A percentile compares a stretch with the other conserved stretches of the same genome.
Evolutionary conservation across 2,329 filamentous ascomycete genomes (phyloP).

Genomic region (Colletotrichum neosansevieriae): DNA sequence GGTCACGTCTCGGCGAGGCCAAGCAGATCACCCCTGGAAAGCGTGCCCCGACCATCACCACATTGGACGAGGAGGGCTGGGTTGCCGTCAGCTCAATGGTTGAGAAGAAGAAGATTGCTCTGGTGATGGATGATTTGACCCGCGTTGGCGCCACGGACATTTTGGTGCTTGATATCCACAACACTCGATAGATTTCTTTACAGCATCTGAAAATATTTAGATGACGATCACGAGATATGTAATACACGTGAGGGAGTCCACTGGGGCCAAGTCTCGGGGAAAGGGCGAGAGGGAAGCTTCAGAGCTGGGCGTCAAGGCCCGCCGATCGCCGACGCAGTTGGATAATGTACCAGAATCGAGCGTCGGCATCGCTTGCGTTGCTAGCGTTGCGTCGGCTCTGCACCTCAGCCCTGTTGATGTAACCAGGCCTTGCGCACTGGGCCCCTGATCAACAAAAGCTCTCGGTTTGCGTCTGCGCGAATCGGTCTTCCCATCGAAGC

Average conservation of each 20-base stretch:
- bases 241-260: slow-evolving; percentile 14
- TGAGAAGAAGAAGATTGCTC: slow-evolving; percentile 85
- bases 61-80: slow-evolving; percentile 89
- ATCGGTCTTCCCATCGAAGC: slow-evolving; percentile 1
- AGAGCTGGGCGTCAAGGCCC: slow-evolving; percentile 4
- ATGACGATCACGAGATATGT: slow-evolving; percentile 29
- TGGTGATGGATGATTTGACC: slow-evolving; percentile 86
- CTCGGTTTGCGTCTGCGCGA: background rate
- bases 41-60: slow-evolving; percentile 91
- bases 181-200: slow-evolving; percentile 65
- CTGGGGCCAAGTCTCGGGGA: background rate
- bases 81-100: slow-evolving; percentile 97
- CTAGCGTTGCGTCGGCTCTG: slow-evolving; percentile 25
- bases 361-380: slow-evolving; percentile 19
- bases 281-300: background rate
- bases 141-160: slow-evolving; percentile 86
- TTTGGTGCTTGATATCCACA: slow-evolving; percentile 86
- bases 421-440: slow-evolving; percentile 3
- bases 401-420: slow-evolving; percentile 24
- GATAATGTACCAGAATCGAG: slow-evolving; percentile 6
- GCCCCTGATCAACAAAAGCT: slow-evolving; percentile 11
- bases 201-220: slow-evolving; percentile 4
- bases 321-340: slow-evolving; percentile 17
- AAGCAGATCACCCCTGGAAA: slow-evolving; percentile 90
- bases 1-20: slow-evolving; percentile 74